phyloP scores from a whole-genome alignment of 2,329 filamentous ascomycete genomes.

The Xylariaceae sp. region DNA sequence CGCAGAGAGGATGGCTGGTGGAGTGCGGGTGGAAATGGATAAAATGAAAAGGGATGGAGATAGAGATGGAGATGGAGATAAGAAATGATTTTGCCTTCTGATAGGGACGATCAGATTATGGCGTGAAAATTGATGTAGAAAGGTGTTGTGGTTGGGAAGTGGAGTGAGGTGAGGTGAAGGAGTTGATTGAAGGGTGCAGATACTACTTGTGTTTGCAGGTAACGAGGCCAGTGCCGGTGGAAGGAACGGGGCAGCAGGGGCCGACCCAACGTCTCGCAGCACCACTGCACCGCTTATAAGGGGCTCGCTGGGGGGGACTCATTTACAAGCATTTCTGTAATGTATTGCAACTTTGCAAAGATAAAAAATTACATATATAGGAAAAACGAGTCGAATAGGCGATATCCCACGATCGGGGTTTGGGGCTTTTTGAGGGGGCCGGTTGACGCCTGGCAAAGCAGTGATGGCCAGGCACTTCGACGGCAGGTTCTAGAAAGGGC shows the following conservation, averaged over 20 bases:
- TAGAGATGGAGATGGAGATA: not conserved
- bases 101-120: not conserved
- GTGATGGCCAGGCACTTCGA: not conserved
- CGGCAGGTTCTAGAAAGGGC: not conserved
- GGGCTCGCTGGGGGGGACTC: not conserved
- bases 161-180: not conserved
- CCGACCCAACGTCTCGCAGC: not conserved
- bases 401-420: too few relatives aligned
- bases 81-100: not conserved
- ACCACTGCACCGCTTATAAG: too few relatives aligned
- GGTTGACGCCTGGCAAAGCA: not conserved
- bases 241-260: constrained; percentile 4
- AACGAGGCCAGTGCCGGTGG: not conserved
- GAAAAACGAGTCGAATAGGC: too few relatives aligned
- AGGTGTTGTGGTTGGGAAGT: constrained; percentile 4
- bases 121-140: not conserved
- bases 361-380: too few relatives aligned
- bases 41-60: too few relatives aligned
- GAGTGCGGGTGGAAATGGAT: not conserved
- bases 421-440: too few relatives aligned
- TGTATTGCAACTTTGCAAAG: not conserved
- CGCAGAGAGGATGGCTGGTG: not conserved
- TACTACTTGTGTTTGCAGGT: constrained; percentile 3
- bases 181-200: not conserved
- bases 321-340: not conserved